phyloP scores from a whole-genome alignment of 805 yeast genomes.

The Lipomyces sp. region DNA sequence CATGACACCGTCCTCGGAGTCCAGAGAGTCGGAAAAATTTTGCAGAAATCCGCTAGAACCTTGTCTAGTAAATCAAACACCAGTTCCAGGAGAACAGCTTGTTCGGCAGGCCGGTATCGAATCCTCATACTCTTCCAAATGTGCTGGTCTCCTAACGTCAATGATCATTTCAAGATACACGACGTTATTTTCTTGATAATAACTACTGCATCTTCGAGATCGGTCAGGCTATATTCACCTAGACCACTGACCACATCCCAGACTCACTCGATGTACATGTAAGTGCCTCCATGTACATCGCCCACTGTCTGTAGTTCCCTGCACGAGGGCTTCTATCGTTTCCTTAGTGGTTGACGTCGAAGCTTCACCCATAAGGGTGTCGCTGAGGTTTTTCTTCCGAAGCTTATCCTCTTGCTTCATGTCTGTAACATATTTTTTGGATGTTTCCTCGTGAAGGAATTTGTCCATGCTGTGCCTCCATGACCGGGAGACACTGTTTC shows the following conservation, averaged over 20 bases:
- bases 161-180: neutral
- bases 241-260: neutral
- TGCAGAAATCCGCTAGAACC: constrained; percentile 1
- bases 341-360: neutral
- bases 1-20: constrained; percentile 2
- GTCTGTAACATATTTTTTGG: neutral
- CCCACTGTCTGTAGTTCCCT: no score
- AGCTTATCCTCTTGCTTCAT: neutral
- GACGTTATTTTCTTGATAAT: neutral
- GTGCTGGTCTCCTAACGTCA: neutral
- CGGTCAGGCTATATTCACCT: neutral
- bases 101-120: neutral
- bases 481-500: no score
- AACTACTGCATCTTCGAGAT: neutral
- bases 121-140: neutral
- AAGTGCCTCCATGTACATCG: neutral
- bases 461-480: no score
- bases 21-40: neutral
- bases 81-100: neutral
- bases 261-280: neutral
- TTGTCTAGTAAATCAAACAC: constrained; percentile 4
- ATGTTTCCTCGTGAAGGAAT: neutral
- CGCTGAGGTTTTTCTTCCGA: neutral
- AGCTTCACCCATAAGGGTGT: neutral
- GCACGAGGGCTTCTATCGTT: neutral